Evolutionary conservation across 768 basidiomycete genomes (phyloP), one percentile per base, ranked within the genome.

Genomic region (Mycena vitilis): DNA sequence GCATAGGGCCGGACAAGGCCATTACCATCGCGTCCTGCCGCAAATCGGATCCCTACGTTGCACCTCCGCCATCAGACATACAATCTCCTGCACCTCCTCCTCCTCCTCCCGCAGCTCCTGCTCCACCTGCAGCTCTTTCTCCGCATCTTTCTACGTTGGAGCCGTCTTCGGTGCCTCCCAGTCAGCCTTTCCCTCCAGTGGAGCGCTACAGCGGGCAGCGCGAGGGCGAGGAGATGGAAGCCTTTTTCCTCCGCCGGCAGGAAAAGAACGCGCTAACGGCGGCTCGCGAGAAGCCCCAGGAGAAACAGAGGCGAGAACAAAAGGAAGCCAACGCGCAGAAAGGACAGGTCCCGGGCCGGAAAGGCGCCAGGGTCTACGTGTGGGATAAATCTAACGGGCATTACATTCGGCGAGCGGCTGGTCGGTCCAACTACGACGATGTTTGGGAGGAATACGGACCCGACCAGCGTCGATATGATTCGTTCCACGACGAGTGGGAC

Each of bases 401-500:
- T 23, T 66, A 23, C 8, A 55, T 66, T 2, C 58, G 65, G 34
- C 23, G n/a, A 4, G 30, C 58, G 5, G 58, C 34, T 1, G 63
- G 54, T 1, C 62, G 62, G 5, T 2, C 23, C 2, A 38, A 25
- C 2, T 47, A 56, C 15, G 45, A 47, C 4, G 54, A 64, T 38
- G 3, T 47, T 2, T 64, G 63, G 63, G 54, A 56, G 0, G 63
- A 64, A 23, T 49, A 56, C 15, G 44, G 54, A 6, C 44, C 54
- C 8, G 18, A 18, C 8, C 63, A 64, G 25, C 63, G 54, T 48
- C 63, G 54, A 20, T 64, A 56, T 36, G 47, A 64, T 36, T 37
- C 45, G 11, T 49, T 48, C 54, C 25, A 52, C 20, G 36, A 64
- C 18, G 63, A 64, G 30, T 64, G 63, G 63, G 63, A 64, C 40